Conservation (phyloP, 2,329 filamentous ascomycete genomes). For the Aspergillus fijiensis region DNA sequence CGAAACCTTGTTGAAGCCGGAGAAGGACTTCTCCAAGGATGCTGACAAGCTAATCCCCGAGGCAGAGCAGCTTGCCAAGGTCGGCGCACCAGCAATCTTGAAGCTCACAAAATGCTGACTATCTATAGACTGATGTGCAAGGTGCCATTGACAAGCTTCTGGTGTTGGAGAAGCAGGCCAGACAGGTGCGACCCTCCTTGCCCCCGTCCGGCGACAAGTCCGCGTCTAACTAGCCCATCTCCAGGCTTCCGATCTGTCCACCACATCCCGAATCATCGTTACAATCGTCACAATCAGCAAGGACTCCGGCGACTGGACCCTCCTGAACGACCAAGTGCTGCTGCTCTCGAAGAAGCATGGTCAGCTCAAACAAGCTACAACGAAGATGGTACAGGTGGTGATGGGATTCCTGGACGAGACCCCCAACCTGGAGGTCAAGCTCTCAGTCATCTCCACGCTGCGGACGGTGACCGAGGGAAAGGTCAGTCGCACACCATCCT, state of each 20-base stretch:
- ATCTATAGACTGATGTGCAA: slow-evolving; percentile 63
- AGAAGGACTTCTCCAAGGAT: slow-evolving; percentile 99
- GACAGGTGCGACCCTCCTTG: slow-evolving; percentile 64
- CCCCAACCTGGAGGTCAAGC: slow-evolving; percentile 80
- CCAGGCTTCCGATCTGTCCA: slow-evolving; percentile 91
- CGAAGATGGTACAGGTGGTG: slow-evolving; percentile 97
- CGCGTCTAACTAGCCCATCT: slow-evolving; percentile 19
- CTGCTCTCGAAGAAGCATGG: slow-evolving; percentile 99
- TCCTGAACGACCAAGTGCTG: slow-evolving; percentile 95
- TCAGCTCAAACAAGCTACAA: slow-evolving; percentile 98
- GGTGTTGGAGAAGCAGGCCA: slow-evolving; percentile 89
- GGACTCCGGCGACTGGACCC: slow-evolving; percentile 84
- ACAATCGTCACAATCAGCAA: slow-evolving; percentile 93
- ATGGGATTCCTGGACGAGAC: slow-evolving; percentile 89
- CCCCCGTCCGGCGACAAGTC: not conserved
- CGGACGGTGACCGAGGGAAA: slow-evolving; percentile 98
- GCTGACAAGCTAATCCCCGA: slow-evolving; percentile 88
- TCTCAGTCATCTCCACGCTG: slow-evolving; percentile 90
- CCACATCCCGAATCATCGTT: slow-evolving; percentile 84
- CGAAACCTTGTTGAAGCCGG: slow-evolving; percentile 80
- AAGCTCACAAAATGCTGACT: slow-evolving; percentile 21
- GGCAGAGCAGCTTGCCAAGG: slow-evolving; percentile 85
- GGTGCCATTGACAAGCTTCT: slow-evolving; percentile 92
- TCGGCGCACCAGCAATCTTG: slow-evolving; percentile 41
- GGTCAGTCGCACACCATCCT: slow-evolving; percentile 46